Evolutionary conservation across 2,329 filamentous ascomycete genomes (phyloP).

Genomic region (Phialemoniopsis sp.): DNA sequence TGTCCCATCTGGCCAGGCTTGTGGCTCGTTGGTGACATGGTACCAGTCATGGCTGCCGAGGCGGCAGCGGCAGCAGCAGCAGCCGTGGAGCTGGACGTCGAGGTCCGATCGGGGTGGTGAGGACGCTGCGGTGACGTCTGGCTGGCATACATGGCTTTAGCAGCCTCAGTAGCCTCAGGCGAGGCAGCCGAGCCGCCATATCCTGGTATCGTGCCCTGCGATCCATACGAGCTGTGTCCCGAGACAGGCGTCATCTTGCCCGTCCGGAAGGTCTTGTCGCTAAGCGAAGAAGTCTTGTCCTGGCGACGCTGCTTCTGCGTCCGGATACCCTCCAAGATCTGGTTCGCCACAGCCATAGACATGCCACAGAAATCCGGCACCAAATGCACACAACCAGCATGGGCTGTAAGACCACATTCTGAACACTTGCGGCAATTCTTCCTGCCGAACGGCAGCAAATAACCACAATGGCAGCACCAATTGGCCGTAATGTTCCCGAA

Average conservation of each 20-base stretch:
- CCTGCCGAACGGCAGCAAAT: constrained; percentile 88
- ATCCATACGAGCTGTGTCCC: constrained; percentile 7
- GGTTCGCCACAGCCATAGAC: constrained; percentile 95
- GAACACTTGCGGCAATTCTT: constrained; percentile 92
- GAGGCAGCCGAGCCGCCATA: constrained; percentile 31
- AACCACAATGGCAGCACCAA: constrained; percentile 99
- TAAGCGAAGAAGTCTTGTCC: constrained; percentile 54
- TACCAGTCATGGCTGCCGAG: constrained; percentile 51
- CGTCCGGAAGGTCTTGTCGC: constrained; percentile 62
- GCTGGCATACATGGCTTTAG: constrained; percentile 57
- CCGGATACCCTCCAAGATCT: constrained; percentile 84
- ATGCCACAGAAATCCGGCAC: constrained; percentile 99
- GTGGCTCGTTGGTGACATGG: constrained; percentile 28
- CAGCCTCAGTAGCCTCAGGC: constrained; percentile 56
- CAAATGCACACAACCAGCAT: constrained; percentile 87
- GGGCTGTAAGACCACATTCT: constrained; percentile 89
- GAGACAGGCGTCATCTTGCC: constrained; percentile 34
- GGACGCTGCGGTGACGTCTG: constrained; percentile 49
- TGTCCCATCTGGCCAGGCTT: constrained; percentile 19
- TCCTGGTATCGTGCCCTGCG: constrained; percentile 8
- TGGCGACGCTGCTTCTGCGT: constrained; percentile 68
- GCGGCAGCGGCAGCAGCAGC: constrained; percentile 54
- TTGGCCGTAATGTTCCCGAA: constrained; percentile 98
- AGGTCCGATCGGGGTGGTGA: constrained; percentile 46
- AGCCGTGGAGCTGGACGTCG: constrained; percentile 39